These are phyloP conservation scores for Chloris gayana DNA, from an alignment of 176 grass and related monocot species.

Conservation along the genomic window DNA sequence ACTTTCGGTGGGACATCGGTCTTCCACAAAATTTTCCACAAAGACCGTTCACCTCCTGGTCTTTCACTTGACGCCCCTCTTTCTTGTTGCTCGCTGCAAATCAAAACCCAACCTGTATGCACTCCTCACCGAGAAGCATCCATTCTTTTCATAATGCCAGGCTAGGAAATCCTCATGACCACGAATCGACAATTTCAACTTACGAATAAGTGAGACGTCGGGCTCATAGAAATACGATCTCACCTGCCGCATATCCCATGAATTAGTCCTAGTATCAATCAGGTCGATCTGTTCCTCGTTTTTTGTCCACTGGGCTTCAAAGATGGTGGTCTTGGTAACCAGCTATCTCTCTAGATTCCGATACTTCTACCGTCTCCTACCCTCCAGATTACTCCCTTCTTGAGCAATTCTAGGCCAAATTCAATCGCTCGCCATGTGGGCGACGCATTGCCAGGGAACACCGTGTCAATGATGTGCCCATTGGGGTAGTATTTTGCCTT, in stretches of 20 bases:
- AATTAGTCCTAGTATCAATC: neutral
- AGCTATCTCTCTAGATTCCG: neutral
- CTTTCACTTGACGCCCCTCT: no score
- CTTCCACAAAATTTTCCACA: no score
- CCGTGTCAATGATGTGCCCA: neutral
- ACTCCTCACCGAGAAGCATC: no score
- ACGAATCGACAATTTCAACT: neutral
- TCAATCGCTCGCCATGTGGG: neutral
- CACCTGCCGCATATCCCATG: fast-evolving
- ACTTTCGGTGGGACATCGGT: no score
- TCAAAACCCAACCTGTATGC: no score
- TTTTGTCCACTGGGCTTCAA: fast-evolving
- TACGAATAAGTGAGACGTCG: neutral
- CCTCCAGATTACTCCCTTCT: neutral
- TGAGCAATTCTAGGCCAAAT: neutral
- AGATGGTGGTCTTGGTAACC: neutral
- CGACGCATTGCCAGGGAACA: fast-evolving
- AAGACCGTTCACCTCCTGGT: no score
- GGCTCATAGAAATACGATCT: neutral
- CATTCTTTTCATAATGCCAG: no score
- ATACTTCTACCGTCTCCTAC: neutral
- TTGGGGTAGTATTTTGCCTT: neutral
- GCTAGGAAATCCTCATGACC: neutral
- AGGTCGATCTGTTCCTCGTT: neutral
- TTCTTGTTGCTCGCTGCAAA: no score